These are phyloP conservation scores for Fonsecaea erecta DNA, from an alignment of 2,329 filamentous ascomycete genomes.

Conservation along the genomic window DNA sequence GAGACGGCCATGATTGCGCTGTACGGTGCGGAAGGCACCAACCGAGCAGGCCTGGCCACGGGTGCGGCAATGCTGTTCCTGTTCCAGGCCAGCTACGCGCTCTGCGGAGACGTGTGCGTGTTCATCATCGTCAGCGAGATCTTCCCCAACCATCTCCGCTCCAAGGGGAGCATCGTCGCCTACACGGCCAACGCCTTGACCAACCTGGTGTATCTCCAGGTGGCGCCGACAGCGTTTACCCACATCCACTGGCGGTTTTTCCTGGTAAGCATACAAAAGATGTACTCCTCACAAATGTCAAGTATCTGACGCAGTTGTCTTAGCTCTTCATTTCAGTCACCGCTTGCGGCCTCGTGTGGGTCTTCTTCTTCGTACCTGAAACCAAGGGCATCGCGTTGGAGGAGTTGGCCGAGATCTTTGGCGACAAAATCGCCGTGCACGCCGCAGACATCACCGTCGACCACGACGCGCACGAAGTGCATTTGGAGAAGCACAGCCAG, in stretches of 20 bases:
- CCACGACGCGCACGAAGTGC: neutral
- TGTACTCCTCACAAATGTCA: too few relatives aligned
- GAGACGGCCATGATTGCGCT: constrained; percentile 24
- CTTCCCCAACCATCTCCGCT: constrained; percentile 21
- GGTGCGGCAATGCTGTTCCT: constrained; percentile 65
- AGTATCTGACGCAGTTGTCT: neutral
- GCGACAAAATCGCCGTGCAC: constrained; percentile 34
- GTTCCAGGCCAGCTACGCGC: constrained; percentile 14
- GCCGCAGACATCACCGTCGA: constrained; percentile 25
- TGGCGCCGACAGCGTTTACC: constrained; percentile 38
- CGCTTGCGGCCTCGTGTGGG: constrained; percentile 37
- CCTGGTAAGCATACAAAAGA: constrained; percentile 36
- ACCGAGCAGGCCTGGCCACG: constrained; percentile 11
- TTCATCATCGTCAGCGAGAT: constrained; percentile 17
- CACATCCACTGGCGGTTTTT: constrained; percentile 43
- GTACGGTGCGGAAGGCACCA: constrained; percentile 17
- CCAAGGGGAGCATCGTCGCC: constrained; percentile 16
- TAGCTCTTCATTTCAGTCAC: constrained; percentile 40
- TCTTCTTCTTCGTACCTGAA: constrained; percentile 45
- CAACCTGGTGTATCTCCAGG: constrained; percentile 20
- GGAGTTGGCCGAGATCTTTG: constrained; percentile 44
- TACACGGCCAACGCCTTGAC: constrained; percentile 13
- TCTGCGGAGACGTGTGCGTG: constrained; percentile 15
- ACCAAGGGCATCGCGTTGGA: constrained; percentile 44
- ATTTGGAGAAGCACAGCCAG: neutral